phyloP scores from a whole-genome alignment of 768 basidiomycete genomes.

The Collybia sordida region DNA sequence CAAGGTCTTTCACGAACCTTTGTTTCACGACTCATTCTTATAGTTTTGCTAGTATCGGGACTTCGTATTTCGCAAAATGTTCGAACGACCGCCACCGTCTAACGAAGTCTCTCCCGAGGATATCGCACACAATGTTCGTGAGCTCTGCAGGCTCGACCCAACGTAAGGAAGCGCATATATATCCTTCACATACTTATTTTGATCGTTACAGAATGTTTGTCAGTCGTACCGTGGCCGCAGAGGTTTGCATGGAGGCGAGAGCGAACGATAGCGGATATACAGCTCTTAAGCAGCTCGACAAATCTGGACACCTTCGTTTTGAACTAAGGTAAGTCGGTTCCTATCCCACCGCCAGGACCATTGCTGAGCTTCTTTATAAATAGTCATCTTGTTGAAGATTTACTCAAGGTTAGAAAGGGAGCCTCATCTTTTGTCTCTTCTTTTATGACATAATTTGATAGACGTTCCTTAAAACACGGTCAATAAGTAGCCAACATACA shows the following conservation, averaged over 20 bases:
- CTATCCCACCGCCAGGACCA: neutral
- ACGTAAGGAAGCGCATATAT: slow-evolving; percentile 41
- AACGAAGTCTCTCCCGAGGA: slow-evolving; percentile 58
- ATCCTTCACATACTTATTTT: too few relatives aligned
- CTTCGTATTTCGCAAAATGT: slow-evolving; percentile 88
- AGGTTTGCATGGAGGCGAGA: slow-evolving; percentile 81
- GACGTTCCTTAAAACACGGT: slow-evolving; percentile 72
- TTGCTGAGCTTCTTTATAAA: slow-evolving; percentile 10
- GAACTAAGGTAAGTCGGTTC: slow-evolving; percentile 52
- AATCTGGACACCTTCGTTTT: slow-evolving; percentile 65
- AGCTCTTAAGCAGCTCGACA: slow-evolving; percentile 68
- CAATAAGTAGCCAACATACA: slow-evolving; percentile 50
- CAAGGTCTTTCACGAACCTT: slow-evolving; percentile 45
- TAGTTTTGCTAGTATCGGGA: slow-evolving; percentile 61
- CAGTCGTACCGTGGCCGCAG: slow-evolving; percentile 79
- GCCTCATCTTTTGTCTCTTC: neutral
- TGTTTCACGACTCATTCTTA: slow-evolving; percentile 5
- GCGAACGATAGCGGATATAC: slow-evolving; percentile 66
- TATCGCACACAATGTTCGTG: slow-evolving; percentile 68
- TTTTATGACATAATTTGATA: slow-evolving; percentile 24
- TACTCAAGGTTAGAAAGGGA: slow-evolving; percentile 56
- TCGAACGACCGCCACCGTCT: slow-evolving; percentile 54
- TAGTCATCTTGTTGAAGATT: slow-evolving; percentile 58
- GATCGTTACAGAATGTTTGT: slow-evolving; percentile 65
- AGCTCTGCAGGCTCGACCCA: slow-evolving; percentile 67